Base-by-base conservation (phyloP, 345 rosid species). In the Anacardium occidentale region DNA sequence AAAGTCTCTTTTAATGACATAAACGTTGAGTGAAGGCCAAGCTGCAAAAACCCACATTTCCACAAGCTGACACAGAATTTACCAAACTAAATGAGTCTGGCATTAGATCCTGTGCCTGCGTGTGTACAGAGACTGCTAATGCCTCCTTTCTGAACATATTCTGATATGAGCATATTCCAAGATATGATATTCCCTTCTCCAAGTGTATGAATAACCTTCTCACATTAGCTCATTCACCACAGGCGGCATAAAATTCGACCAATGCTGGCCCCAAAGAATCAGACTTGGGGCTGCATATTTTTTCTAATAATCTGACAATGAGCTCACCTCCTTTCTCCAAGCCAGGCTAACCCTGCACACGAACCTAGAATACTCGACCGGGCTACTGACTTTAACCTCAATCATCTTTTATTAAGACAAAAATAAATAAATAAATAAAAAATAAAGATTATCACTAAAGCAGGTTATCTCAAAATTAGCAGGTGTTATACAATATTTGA, bases 1-100 rank as follows among this genome's bases (percentile, higher is more conserved):
- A 70, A 76, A 44, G 52, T 72, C 68, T 17, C 66, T 80, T 78
- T 83, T 81, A 52, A 80, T 64, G 62, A 83, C 79, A 73, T 82
- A 81, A 69, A 86, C 87, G 57, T 94, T 66, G 90, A 83, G 81
- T 90, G 92, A 76, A 71, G 72, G 48, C 98, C 98, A 54, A 86
- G 78, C 67, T 47, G 76, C 53, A 65, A 58, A 75, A 80, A 60
- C 88, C 87, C 15, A 57, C 57, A 72, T 80, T 78, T 75, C 82
- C 88, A 65, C 97, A 94, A 37, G 90, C 88, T 56, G 97, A 86
- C 48, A 92, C 79, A 26, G 93, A 79, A 71, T 86, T 87, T 29
- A 93, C 85, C 32, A 92, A 79, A 84, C 88, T 85, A 77, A 80
- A 92, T 0, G 93, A 75, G 79, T 94, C 97, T 0, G 93, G 95